Evolutionary conservation across 1,284 basidiomycete genomes (phyloP), one percentile per base, ranked within the genome.

Genomic region (Laetiporus sulphureus): DNA sequence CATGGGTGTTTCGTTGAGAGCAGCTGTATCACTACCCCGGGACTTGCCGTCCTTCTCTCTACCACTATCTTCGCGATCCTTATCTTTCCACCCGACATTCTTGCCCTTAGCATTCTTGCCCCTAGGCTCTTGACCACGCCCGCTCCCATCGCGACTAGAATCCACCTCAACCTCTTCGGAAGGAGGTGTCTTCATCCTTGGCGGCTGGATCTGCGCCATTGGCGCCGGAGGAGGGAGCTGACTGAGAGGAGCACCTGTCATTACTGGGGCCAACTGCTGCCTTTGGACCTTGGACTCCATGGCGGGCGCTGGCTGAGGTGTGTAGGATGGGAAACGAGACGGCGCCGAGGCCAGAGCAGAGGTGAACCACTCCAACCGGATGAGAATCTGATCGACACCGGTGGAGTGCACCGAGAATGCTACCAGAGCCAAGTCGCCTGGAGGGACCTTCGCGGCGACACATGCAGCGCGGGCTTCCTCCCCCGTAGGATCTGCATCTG

Each of bases 331-430:
- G 58, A 81, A 76, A 56, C 84, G 86, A 48, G 77, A 68, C 16
- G 65, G 59, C 6, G 79, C 68, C 16, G 66, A 61, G 5, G 65
- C 53, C 35, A 85, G 62, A 0, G 85, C 86, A 15, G 67, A 59
- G 47, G 86, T 83, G 53, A 76, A 87, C 82, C 83, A 88, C 56
- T 90, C 87, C 60, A 77, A 82, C 50, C 83, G 75, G 51, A 91
- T 83, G 32, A 88, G 71, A 20, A 91, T 76, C 57, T 90, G 87
- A 57, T 91, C 87, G 16, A 91, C 86, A 20, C 86, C 87, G 22
- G 73, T 77, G 10, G 83, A 79, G 56, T 89, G 86, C 16, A 90
- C 85, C 7, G 83, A 84, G 64, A 89, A 89, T 22, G 83, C 84
- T 7, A 88, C 83, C 35, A 90, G 69, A 15, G 85, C 85, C 21